A percentile compares a stretch with the other conserved stretches of the same genome.
Conservation (phyloP, 176 grass and related monocot genomes). For the Elaeis guineensis region DNA sequence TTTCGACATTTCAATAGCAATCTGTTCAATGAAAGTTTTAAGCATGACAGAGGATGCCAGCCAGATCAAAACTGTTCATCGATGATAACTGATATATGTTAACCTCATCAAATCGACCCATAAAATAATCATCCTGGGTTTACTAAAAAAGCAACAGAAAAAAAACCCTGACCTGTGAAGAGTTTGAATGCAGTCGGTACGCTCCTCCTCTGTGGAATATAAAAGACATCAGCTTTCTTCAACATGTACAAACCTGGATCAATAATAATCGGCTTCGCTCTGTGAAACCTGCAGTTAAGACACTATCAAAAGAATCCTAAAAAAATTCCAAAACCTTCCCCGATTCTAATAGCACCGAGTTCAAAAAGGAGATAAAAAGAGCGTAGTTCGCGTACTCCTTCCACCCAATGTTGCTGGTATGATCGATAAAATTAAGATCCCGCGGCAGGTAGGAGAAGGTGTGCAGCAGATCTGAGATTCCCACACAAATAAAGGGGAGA, state of each 20-base stretch:
- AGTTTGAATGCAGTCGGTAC: constrained; percentile 83
- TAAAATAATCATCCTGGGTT: no score
- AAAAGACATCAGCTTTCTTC: constrained; percentile 62
- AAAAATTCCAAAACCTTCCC: neutral
- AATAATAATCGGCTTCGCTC: constrained; percentile 74
- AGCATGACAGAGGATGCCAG: no score
- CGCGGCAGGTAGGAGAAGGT: constrained; percentile 72
- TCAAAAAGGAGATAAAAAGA: no score
- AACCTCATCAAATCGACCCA: no score
- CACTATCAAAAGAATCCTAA: neutral
- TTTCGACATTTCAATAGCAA: no score
- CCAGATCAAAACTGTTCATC: no score
- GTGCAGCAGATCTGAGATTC: constrained; percentile 52
- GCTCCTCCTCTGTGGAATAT: constrained; percentile 55
- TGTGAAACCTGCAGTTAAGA: constrained; percentile 40
- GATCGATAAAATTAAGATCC: constrained; percentile 91
- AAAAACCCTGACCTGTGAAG: constrained; percentile 51
- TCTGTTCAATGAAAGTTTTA: no score
- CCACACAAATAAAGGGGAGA: no score
- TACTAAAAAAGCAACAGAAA: neutral
- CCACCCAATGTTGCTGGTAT: constrained; percentile 76
- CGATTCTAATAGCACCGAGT: no score
- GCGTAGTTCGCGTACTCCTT: constrained; percentile 43
- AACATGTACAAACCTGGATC: constrained; percentile 75
- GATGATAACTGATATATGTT: no score